These are phyloP conservation scores for Kuraishia ogatae DNA, from an alignment of 805 yeast genomes.

Conservation along the genomic window DNA sequence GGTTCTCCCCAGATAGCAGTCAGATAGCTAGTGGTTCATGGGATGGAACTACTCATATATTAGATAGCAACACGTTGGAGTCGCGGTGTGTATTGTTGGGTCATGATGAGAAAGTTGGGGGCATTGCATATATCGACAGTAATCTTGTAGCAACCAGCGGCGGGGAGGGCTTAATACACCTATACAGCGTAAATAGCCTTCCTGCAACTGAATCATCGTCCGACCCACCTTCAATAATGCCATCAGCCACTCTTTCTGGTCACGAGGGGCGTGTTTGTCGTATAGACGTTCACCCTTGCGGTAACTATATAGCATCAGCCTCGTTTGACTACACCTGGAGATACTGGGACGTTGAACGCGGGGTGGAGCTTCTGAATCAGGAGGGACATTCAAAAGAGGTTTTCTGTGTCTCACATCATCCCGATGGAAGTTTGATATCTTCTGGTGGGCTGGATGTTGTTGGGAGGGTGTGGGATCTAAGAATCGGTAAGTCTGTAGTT, in stretches of 20 bases:
- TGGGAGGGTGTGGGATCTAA: conserved; percentile 75
- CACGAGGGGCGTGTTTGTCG: conserved; percentile 53
- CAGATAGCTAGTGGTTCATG: conserved; percentile 67
- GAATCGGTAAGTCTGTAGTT: conserved; percentile 63
- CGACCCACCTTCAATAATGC: background rate
- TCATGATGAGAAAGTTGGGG: conserved; percentile 64
- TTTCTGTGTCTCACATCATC: conserved; percentile 51
- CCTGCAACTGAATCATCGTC: background rate
- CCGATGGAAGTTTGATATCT: conserved; percentile 69
- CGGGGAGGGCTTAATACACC: conserved; percentile 29
- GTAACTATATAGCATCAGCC: conserved; percentile 50
- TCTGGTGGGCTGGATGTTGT: conserved; percentile 75
- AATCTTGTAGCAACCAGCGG: conserved; percentile 32
- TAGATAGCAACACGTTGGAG: conserved; percentile 32
- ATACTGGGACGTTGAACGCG: conserved; percentile 62
- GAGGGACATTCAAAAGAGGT: conserved; percentile 84
- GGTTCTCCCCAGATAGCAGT: conserved; percentile 30
- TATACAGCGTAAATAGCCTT: conserved; percentile 12
- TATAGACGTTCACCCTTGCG: conserved; percentile 58
- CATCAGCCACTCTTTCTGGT: conserved; percentile 19
- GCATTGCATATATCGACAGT: conserved; percentile 53
- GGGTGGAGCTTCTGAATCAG: conserved; percentile 50
- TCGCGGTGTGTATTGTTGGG: conserved; percentile 22
- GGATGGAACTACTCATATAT: conserved; percentile 61
- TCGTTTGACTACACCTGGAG: conserved; percentile 87